A percentile compares a stretch with the other conserved stretches of the same genome.
These are phyloP conservation scores for Boletus smithii DNA, from an alignment of 1,284 basidiomycete species.

Conservation along the genomic window DNA sequence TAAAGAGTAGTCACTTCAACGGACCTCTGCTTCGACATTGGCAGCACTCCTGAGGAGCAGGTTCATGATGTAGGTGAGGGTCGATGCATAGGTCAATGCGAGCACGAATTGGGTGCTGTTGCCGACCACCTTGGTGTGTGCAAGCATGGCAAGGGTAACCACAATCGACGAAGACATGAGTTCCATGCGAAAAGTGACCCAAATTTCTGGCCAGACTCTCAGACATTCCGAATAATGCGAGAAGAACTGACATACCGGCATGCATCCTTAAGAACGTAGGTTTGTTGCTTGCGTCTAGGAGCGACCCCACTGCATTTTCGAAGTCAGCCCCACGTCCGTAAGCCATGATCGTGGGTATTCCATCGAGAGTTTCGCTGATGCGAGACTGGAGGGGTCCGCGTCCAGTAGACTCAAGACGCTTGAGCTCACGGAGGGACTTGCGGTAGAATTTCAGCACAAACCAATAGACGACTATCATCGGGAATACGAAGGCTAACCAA, in stretches of 20 bases:
- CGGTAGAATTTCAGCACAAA: constrained; percentile 33
- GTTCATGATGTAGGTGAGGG: constrained; percentile 33
- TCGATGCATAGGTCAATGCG: constrained; percentile 28
- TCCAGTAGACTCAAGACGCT: constrained; percentile 30
- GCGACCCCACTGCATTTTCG: constrained; percentile 18
- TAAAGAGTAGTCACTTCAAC: background rate
- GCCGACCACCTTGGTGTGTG: constrained; percentile 27
- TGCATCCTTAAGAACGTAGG: constrained; percentile 27
- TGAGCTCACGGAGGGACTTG: constrained; percentile 32
- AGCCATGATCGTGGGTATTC: constrained; percentile 33
- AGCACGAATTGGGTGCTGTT: constrained; percentile 25
- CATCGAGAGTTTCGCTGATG: constrained; percentile 32
- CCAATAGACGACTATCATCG: constrained; percentile 23
- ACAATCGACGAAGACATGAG: constrained; percentile 28
- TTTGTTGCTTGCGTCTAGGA: constrained; percentile 30
- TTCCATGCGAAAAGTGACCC: constrained; percentile 33
- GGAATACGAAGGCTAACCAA: constrained; percentile 22
- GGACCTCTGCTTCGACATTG: constrained; percentile 33
- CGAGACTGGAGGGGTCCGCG: constrained; percentile 31
- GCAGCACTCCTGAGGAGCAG: constrained; percentile 30
- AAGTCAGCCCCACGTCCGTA: constrained; percentile 30
- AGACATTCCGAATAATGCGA: background rate
- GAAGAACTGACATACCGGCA: constrained; percentile 20
- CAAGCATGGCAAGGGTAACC: constrained; percentile 27
- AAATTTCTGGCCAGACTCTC: constrained; percentile 26